These are phyloP conservation scores for Aspergillus neoniger DNA, from an alignment of 2,329 filamentous ascomycete species.

Conservation along the genomic window DNA sequence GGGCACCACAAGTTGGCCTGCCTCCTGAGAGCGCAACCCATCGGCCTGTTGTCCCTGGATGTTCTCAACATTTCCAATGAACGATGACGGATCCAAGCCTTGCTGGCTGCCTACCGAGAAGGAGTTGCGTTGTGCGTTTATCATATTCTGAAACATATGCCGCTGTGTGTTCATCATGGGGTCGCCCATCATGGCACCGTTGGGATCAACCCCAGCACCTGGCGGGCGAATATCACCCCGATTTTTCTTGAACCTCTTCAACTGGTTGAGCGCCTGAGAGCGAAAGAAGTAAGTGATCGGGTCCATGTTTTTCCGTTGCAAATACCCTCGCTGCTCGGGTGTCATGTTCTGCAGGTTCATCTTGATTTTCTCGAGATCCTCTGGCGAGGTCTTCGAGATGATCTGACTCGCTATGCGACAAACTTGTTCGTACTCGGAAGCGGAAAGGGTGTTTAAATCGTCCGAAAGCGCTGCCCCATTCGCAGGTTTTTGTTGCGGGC, in stretches of 20 bases:
- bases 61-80: conserved; percentile 54
- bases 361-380: conserved; percentile 52
- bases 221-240: conserved; percentile 35
- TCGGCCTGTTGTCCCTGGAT: conserved; percentile 63
- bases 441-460: conserved; percentile 39
- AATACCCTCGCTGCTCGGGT: conserved; percentile 50
- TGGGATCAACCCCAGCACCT: conserved; percentile 32
- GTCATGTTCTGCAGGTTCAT: conserved; percentile 49
- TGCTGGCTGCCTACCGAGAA: conserved; percentile 38
- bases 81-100: conserved; percentile 37
- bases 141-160: conserved; percentile 45
- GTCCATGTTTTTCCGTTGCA: conserved; percentile 50
- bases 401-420: conserved; percentile 50
- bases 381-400: conserved; percentile 45
- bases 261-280: conserved; percentile 48
- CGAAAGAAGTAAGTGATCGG: conserved; percentile 55
- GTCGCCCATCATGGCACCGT: conserved; percentile 38
- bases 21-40: conserved; percentile 62
- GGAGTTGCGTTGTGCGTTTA: conserved; percentile 43
- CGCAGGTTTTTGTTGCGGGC: conserved; percentile 34
- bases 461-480: conserved; percentile 33
- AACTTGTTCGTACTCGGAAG: conserved; percentile 48
- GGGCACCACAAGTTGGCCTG: conserved; percentile 64
- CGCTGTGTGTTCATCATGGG: conserved; percentile 44
- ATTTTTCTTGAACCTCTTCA: conserved; percentile 39